Base-by-base conservation (phyloP, 2,329 filamentous ascomycete genomes). In the Phialophora tarda region DNA sequence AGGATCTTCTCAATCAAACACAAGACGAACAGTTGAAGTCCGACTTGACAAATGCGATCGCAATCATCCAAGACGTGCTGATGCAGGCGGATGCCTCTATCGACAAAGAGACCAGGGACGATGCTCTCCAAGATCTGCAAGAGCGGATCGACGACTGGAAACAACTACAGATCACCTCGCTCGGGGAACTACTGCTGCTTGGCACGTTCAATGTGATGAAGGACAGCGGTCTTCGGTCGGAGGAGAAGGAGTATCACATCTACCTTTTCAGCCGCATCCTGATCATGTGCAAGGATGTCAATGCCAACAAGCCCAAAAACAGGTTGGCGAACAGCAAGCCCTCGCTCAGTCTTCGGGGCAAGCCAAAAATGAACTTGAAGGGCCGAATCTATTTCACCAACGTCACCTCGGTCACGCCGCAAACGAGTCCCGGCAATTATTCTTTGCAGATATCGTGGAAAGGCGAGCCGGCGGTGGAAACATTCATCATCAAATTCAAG, bases 361-460 rank as follows among this genome's bases (percentile, higher is more conserved):
- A 94, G 79, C 81, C 84, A 30, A 86, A 85, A 72, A 84, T 98
- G 68, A 93, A 97, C 78, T 85, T 99, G 32, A 99, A 99, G 79
- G 95, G 95, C 47, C 88, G 95, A 59, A 99, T 99, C 74, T 98
- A 97, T 81, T 98, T 99, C 93, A 93, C 93, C 72, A 99, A 99
- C 75, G 94, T 99, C 62, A 98, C 93, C 47, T 92, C 97, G 77
- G 89, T 97, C n/a, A 83, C 97, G 50, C 93, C 91, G 21, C 83
- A 95, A 66, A 88, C 90, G 58, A 97, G 93, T 78, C 91, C 92
- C 79, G 93, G 93, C 56, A 94, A 92, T 11, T 97, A 98, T 76
- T 94, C 91, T 1, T 91, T 97, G 67, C 94, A 98, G 76, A 98
- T 99, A 63, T 97, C 93, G 85, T 99, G 95, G 95, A 98, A 95